Evolutionary conservation across 192 early-diverging fungal species (phyloP), one percentile per base, ranked within the genome.

Genomic region (Coemansia sp.): DNA sequence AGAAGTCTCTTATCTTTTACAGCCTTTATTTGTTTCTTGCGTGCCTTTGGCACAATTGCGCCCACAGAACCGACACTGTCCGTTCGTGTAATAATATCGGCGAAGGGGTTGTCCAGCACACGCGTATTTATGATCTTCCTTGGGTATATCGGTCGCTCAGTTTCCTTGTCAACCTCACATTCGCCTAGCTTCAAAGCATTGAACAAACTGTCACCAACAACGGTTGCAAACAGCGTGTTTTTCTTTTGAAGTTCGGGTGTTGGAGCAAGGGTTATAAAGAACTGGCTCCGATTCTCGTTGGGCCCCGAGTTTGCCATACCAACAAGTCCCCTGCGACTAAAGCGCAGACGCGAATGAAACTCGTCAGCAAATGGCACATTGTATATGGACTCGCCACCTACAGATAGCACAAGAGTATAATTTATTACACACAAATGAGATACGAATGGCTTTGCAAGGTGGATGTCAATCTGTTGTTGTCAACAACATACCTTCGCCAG

Each of bases 211-310:
- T 95, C 89, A 34, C 94, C 96, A 41, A 90, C 94, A 26, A 97
- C 92, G 58, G 92, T 91, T 23, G 94, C 96, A 88, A 98, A 98
- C 35, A 98, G 86, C 0, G 96, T 97, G 74, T 95, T 90, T 69
- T 93, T 94, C 36, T 90, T 88, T 39, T 94, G 91, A 16, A 98
- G 78, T 68, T 95, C 94, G 34, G 89, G 87, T 2, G 95, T 86
- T 4, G 87, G 69, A 64, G 92, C 92, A 33, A 98, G 86, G 0
- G 96, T 97, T 65, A 98, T 92, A 72, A 98, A 98, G 66, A 98
- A 98, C 83, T 98, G 96, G 67, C 91, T 93, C 30, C 82, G 83
- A 78, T 97, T 97, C 55, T 90, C 87, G 65, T 96, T 87, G 14
- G 68, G 67, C 0, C 92, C 92, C 0, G 92, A 87, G 60, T 93